Evolutionary conservation across 2,329 filamentous ascomycete species (phyloP).

Genomic region (Ophiostoma pallidulum): DNA sequence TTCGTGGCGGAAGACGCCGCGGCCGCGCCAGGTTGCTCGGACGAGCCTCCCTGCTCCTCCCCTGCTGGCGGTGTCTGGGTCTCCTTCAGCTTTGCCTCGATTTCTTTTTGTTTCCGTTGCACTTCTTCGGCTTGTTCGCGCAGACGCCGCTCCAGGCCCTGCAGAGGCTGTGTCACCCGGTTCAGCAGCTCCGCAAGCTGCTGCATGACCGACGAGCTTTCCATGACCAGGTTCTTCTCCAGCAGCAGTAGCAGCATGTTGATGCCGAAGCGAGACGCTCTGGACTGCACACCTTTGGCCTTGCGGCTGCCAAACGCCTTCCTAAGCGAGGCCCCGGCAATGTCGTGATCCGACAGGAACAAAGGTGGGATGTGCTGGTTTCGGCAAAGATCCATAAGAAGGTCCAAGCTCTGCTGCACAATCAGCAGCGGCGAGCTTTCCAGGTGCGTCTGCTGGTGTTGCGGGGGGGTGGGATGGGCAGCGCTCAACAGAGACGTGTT

Average conservation of each 20-base stretch:
- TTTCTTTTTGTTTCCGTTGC: conserved; percentile 17
- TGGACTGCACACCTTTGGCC: conserved; percentile 78
- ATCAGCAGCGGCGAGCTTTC: conserved; percentile 92
- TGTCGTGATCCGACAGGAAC: conserved; percentile 90
- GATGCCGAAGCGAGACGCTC: conserved; percentile 77
- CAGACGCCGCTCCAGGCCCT: conserved; percentile 71
- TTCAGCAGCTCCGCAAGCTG: conserved; percentile 79
- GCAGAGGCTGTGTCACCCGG: conserved; percentile 78
- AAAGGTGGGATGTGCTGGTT: conserved; percentile 83
- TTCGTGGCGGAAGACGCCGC: conserved; percentile 12
- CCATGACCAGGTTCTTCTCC: conserved; percentile 90
- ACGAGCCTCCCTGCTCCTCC: background rate
- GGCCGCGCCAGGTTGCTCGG: background rate
- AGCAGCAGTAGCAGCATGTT: conserved; percentile 83
- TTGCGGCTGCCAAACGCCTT: conserved; percentile 73
- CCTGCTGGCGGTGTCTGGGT: conserved; percentile 3
- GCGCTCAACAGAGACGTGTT: conserved; percentile 49
- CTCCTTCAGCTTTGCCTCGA: conserved; percentile 20
- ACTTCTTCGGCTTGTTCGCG: conserved; percentile 46
- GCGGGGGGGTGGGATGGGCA: conserved; percentile 20
- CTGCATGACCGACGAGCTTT: conserved; percentile 96
- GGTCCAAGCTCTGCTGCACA: conserved; percentile 86
- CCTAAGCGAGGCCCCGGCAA: conserved; percentile 57
- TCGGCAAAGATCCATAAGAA: conserved; percentile 75
- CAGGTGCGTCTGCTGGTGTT: conserved; percentile 51